Base-by-base conservation (phyloP, 106 monocot species). In the Cymbidium sinense region DNA sequence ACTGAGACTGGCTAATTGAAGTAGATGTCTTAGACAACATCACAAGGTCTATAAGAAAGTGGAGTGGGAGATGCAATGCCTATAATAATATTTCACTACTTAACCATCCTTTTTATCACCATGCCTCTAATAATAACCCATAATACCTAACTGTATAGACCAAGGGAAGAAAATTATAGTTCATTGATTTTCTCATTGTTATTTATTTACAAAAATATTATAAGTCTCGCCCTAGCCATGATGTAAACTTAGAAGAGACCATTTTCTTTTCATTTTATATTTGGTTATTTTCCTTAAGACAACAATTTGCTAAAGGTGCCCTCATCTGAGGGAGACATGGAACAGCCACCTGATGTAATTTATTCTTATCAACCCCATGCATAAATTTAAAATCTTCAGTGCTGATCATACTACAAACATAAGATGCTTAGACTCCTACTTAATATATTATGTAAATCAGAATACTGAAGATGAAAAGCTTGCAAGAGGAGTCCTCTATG, bases 401-500 rank as follows among this genome's bases (percentile, higher is more conserved):
- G n/a, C n/a, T n/a, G 19, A 21, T 71, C 36, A 37, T 13, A 39
- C n/a, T 35, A 21, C 36, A 71, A 71, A 23, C 71, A 21, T 39
- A 71, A 20, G 20, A 71, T 71, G 5, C 3, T 23, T 39, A 39
- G 5, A 27, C 10, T 64, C 70, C 79, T 30, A 83, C 19, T 41
- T 54, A 18, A 41, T 78, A 77, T 4, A 34, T 72, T 74, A 2
- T 51, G 1, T 74, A 50, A 50, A 65, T 72, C 83, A 96, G 96
- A 79, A 81, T 76, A 35, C 81, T 25, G 70, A 77, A 30, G 88
- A 91, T 67, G 91, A 96, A 79, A 72, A 41, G 33, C 50, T 91
- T 79, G 82, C 88, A 28, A 55, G 88, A 81, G 88, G 84, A 50
- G 75, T 96, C 70, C 88, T 96, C 37, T 87, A 84, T 79, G 96